A percentile compares a stretch with the other conserved stretches of the same genome.
Conservation (phyloP, 2,329 filamentous ascomycete genomes). For the Grosmannia huntii region DNA sequence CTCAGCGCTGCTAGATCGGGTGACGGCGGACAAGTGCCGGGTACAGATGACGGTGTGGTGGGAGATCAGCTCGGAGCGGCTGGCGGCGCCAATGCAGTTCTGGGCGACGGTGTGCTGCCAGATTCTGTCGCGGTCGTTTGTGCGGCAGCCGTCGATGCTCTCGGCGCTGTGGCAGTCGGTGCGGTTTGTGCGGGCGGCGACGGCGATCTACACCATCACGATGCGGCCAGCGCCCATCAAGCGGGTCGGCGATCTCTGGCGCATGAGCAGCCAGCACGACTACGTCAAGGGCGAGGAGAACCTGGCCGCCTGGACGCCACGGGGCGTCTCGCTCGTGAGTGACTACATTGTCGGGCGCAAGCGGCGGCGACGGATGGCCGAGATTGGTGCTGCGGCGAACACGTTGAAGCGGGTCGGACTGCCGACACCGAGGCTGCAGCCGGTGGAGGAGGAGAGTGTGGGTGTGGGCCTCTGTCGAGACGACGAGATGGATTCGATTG, state of each 20-base stretch:
- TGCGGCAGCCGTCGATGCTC: conserved; percentile 77
- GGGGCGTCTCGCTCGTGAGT: conserved; percentile 79
- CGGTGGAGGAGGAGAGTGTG: conserved; percentile 12
- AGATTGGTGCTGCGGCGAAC: conserved; percentile 64
- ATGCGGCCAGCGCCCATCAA: conserved; percentile 85
- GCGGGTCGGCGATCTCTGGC: conserved; percentile 84
- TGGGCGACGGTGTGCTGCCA: conserved; percentile 69
- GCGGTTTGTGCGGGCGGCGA: conserved; percentile 75
- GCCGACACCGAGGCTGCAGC: conserved; percentile 25
- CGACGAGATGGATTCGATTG: conserved; percentile 36
- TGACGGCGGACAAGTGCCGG: conserved; percentile 83
- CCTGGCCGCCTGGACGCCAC: conserved; percentile 71
- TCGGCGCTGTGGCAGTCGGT: conserved; percentile 76
- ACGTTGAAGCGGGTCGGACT: conserved; percentile 47
- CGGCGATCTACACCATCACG: conserved; percentile 73
- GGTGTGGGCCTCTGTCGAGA: background rate
- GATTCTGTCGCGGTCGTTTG: conserved; percentile 70
- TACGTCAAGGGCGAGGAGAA: conserved; percentile 95
- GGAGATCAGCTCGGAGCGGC: conserved; percentile 65
- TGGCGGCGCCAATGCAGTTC: conserved; percentile 83
- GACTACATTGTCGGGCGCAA: conserved; percentile 71
- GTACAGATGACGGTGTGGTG: conserved; percentile 80
- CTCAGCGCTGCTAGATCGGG: conserved; percentile 84
- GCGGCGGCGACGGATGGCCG: conserved; percentile 59
- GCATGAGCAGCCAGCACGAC: conserved; percentile 87